phyloP scores from a whole-genome alignment of 1,139 yeast species.

The Lodderomyces theae region DNA sequence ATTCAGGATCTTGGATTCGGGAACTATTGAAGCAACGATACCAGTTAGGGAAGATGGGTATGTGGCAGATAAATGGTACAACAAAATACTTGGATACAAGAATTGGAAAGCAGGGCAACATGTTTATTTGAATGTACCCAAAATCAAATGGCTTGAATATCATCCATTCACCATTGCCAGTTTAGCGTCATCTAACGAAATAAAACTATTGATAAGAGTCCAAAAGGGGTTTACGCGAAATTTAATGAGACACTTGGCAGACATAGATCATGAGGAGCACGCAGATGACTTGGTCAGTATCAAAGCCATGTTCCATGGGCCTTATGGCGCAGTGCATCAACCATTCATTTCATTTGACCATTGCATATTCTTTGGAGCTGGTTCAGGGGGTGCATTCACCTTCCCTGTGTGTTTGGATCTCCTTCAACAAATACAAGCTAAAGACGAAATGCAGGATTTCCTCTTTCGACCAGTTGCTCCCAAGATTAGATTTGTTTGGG shows the following conservation, averaged over 20 bases:
- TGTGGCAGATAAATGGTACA: constrained; percentile 24
- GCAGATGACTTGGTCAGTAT: constrained; percentile 15
- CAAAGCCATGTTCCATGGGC: constrained; percentile 40
- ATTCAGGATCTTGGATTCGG: constrained; percentile 40
- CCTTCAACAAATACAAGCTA: constrained; percentile 23
- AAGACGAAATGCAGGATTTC: constrained; percentile 29
- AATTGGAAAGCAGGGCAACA: constrained; percentile 52
- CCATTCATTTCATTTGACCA: constrained; percentile 44
- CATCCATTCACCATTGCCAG: constrained; percentile 51
- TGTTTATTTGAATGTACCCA: constrained; percentile 37
- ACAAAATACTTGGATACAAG: constrained; percentile 27
- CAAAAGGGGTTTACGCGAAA: constrained; percentile 45
- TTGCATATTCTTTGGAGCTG: constrained; percentile 41
- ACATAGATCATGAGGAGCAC: constrained; percentile 11
- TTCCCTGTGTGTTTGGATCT: constrained; percentile 46
- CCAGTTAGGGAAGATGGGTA: constrained; percentile 22
- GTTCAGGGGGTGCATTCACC: constrained; percentile 47
- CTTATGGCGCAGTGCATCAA: constrained; percentile 44
- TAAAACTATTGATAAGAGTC: constrained; percentile 38
- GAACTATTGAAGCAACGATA: constrained; percentile 38
- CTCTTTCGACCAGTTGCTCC: constrained; percentile 31
- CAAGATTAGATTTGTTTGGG: constrained; percentile 35
- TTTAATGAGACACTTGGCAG: constrained; percentile 20
- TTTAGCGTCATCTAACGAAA: constrained; percentile 34
- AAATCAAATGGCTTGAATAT: constrained; percentile 35